Evolutionary conservation across 2,329 filamentous ascomycete species (phyloP).

Genomic region (Fusarium heterosporum): DNA sequence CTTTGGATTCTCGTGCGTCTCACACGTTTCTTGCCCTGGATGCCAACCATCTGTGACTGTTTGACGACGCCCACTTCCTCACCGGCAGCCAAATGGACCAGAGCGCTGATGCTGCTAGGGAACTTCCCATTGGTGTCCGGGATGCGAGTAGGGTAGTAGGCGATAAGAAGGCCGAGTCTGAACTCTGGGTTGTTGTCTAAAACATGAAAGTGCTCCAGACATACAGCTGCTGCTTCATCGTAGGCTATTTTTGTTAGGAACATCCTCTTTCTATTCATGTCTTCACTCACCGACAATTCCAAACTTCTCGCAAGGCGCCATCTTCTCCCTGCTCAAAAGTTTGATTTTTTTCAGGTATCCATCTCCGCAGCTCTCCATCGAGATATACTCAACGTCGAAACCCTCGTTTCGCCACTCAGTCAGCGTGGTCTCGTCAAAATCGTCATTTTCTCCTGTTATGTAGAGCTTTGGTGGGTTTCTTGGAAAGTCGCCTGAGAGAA

Average conservation of each 20-base stretch:
- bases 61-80: constrained; percentile 56
- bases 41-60: constrained; percentile 58
- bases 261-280: accelerated
- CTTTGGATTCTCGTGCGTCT: constrained; percentile 50
- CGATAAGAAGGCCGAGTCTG: constrained; percentile 57
- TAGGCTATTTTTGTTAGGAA: constrained; percentile 49
- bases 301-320: constrained; percentile 58
- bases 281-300: constrained; percentile 55
- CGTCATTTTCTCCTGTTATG: constrained; percentile 56
- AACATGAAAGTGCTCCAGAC: constrained; percentile 59
- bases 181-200: constrained; percentile 59
- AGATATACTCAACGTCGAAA: constrained; percentile 58
- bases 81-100: constrained; percentile 56
- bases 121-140: constrained; percentile 58
- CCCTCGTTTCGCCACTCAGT: constrained; percentile 57
- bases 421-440: constrained; percentile 55
- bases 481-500: constrained; percentile 57
- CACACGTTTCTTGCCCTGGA: constrained; percentile 58
- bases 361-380: constrained; percentile 52
- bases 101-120: constrained; percentile 53
- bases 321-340: constrained; percentile 48
- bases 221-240: constrained; percentile 57
- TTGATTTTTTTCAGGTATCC: constrained; percentile 53
- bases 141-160: constrained; percentile 59
- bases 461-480: constrained; percentile 55